Evolutionary conservation across 805 yeast genomes (phyloP).

Genomic region (Groenewaldozyma tartarivorans): DNA sequence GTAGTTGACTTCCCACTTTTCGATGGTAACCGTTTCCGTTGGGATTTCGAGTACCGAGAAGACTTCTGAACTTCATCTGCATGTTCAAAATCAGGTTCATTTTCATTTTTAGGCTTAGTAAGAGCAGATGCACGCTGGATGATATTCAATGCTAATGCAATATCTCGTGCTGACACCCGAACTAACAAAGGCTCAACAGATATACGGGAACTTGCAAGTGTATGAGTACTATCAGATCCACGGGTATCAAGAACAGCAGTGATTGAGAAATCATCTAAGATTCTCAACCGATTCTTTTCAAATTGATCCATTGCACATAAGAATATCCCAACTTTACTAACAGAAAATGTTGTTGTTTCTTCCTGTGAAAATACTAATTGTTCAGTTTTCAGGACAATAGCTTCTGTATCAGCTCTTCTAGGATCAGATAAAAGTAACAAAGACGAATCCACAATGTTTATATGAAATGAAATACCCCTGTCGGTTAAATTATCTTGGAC

Average conservation of each 20-base stretch:
- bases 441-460: conserved; percentile 70
- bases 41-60: conserved; percentile 12
- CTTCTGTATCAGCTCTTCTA: conserved; percentile 58
- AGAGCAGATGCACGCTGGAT: conserved; percentile 57
- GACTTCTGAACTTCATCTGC: conserved; percentile 8
- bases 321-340: conserved; percentile 79
- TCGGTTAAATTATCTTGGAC: neutral
- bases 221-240: conserved; percentile 49
- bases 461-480: conserved; percentile 24
- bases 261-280: conserved; percentile 82
- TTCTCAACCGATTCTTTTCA: conserved; percentile 54
- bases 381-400: conserved; percentile 80
- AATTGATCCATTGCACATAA: conserved; percentile 62
- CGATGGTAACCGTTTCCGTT: conserved; percentile 4
- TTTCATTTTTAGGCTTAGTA: conserved; percentile 27
- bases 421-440: conserved; percentile 77
- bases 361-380: conserved; percentile 66
- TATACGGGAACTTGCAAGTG: conserved; percentile 54
- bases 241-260: conserved; percentile 64
- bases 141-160: conserved; percentile 65
- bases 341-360: conserved; percentile 53
- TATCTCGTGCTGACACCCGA: conserved; percentile 80
- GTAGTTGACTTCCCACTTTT: conserved; percentile 3
- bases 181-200: conserved; percentile 72
- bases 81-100: neutral